phyloP scores from a whole-genome alignment of 192 early-diverging fungal genomes.

The Backusella sp. region DNA sequence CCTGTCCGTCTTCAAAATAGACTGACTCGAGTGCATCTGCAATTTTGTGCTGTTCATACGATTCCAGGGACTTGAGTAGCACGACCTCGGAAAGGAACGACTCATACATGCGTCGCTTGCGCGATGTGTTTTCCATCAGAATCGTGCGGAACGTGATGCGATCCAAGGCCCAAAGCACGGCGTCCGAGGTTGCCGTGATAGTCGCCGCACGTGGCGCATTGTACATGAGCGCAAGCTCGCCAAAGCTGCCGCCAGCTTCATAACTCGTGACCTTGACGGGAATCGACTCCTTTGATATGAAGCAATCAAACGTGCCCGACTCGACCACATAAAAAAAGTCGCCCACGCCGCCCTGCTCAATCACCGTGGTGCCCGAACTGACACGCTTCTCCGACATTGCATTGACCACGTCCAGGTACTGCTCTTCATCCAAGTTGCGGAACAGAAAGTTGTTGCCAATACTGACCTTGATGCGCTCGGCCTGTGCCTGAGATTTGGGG shows the following conservation, averaged over 20 bases:
- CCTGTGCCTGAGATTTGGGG: conserved; percentile 88
- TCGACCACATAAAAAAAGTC: conserved; percentile 99
- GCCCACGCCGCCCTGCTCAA: conserved; percentile 93
- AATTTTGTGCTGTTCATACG: conserved; percentile 98
- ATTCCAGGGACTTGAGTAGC: conserved; percentile 83
- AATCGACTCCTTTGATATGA: conserved; percentile 67
- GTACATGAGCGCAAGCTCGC: conserved; percentile 99
- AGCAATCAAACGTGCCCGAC: conserved; percentile 86
- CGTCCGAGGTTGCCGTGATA: conserved; percentile 77
- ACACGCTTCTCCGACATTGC: conserved; percentile 96
- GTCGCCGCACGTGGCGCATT: conserved; percentile 98
- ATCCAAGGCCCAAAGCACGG: conserved; percentile 95
- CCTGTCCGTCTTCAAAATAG: conserved; percentile 80
- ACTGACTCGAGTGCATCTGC: conserved; percentile 95
- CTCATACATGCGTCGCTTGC: conserved; percentile 97
- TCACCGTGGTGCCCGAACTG: conserved; percentile 68
- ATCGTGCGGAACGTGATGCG: conserved; percentile 96
- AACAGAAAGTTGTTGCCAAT: conserved; percentile 93
- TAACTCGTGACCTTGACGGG: conserved; percentile 81
- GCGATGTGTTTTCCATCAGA: conserved; percentile 96
- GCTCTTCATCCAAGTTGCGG: conserved; percentile 93
- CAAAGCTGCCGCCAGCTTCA: conserved; percentile 88
- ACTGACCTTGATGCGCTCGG: conserved; percentile 73
- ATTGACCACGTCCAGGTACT: conserved; percentile 91
- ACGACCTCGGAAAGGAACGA: conserved; percentile 91